Conservation (phyloP, 768 basidiomycete genomes). For the Sporobolomyces phaffii region DNA sequence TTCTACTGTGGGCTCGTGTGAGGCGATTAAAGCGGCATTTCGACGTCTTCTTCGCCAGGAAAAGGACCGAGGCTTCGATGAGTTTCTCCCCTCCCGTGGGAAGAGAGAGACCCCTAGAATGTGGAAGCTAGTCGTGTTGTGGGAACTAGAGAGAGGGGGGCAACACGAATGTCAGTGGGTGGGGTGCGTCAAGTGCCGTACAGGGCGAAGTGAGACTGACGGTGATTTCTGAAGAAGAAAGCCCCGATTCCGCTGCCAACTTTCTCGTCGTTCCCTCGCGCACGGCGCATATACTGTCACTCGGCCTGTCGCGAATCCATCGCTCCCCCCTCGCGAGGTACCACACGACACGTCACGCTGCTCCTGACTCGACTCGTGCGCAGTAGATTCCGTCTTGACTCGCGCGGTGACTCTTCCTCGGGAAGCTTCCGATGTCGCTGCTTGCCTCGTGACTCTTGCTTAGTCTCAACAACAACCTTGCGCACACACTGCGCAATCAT, state of each 20-base stretch:
- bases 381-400: too few relatives aligned
- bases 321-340: too few relatives aligned
- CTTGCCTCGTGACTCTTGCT: too few relatives aligned
- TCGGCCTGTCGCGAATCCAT: too few relatives aligned
- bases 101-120: background rate
- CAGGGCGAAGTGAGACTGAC: background rate
- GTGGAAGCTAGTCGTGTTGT: slow-evolving; percentile 19
- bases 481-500: too few relatives aligned
- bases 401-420: too few relatives aligned
- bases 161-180: background rate
- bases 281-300: too few relatives aligned
- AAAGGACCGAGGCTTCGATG: slow-evolving; percentile 7
- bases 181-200: background rate
- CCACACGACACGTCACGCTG: too few relatives aligned
- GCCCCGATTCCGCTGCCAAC: background rate
- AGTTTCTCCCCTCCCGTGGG: background rate
- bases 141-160: background rate
- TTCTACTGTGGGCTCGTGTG: background rate
- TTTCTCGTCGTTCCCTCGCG: too few relatives aligned
- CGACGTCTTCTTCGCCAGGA: slow-evolving; percentile 11
- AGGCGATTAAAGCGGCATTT: slow-evolving; percentile 12
- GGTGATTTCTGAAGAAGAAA: slow-evolving; percentile 21
- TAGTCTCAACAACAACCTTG: too few relatives aligned
- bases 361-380: too few relatives aligned
- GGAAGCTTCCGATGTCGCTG: too few relatives aligned